These are phyloP conservation scores for Coprinellus micaceus DNA, from an alignment of 768 basidiomycete species.

Conservation along the genomic window DNA sequence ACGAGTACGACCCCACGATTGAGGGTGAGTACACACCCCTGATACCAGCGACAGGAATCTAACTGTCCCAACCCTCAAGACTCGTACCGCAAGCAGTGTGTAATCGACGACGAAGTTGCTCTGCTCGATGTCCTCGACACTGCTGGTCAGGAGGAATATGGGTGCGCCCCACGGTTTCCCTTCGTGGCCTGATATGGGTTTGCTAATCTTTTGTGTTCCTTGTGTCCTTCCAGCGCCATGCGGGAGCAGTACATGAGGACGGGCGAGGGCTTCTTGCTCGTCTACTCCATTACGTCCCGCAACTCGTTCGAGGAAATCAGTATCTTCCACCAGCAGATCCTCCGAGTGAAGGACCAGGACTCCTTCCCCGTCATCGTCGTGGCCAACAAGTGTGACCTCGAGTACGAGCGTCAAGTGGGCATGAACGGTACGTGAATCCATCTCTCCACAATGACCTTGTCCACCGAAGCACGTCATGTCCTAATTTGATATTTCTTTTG, in stretches of 20 bases:
- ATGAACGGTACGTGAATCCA: slow-evolving; percentile 68
- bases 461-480: neutral
- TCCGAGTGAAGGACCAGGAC: slow-evolving; percentile 95
- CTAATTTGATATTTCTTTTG: neutral
- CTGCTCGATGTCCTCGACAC: slow-evolving; percentile 96
- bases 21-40: slow-evolving; percentile 52
- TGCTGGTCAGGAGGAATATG: slow-evolving; percentile 97
- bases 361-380: slow-evolving; percentile 93
- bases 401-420: slow-evolving; percentile 94
- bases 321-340: slow-evolving; percentile 93
- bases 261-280: slow-evolving; percentile 95
- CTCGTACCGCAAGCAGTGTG: slow-evolving; percentile 95
- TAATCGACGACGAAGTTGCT: slow-evolving; percentile 98
- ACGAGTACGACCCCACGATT: slow-evolving; percentile 94
- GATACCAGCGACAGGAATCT: neutral
- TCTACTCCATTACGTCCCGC: slow-evolving; percentile 97
- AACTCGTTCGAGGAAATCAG: slow-evolving; percentile 97
- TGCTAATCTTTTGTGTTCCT: slow-evolving; percentile 1
- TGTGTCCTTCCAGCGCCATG: slow-evolving; percentile 72
- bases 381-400: slow-evolving; percentile 97
- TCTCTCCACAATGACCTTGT: neutral
- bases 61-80: slow-evolving; percentile 43
- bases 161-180: slow-evolving; percentile 46
- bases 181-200: slow-evolving; percentile 6
- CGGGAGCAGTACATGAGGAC: slow-evolving; percentile 99